Percentiles rank a stretch among this genome's conserved stretches.
phyloP scores from a whole-genome alignment of 495 filamentous ascomycete species.

The Alectoria sarmentosa region DNA sequence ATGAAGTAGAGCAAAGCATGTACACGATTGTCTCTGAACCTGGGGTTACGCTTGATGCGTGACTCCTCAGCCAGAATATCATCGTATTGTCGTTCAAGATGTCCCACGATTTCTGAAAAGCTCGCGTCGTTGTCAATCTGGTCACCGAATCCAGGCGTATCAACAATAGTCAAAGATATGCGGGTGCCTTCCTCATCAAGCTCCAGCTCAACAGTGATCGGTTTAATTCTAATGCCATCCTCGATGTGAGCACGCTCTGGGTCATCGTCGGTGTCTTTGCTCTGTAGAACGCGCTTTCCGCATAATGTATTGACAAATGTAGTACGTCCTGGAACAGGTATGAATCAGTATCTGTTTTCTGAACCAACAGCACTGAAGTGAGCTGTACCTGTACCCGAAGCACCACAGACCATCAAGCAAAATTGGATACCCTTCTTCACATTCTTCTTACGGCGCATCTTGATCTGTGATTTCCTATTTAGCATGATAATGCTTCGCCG shows the following conservation, averaged over 20 bases:
- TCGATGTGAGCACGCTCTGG: conserved; percentile 81
- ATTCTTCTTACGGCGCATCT: conserved; percentile 99
- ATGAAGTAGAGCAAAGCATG: conserved; percentile 99
- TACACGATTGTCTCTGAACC: conserved; percentile 97
- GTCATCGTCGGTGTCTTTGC: conserved; percentile 75
- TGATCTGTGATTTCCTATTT: conserved; percentile 50
- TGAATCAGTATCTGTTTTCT: neutral
- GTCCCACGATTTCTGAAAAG: conserved; percentile 95
- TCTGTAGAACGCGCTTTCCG: conserved; percentile 79
- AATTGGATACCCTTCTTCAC: conserved; percentile 99
- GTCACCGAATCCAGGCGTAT: conserved; percentile 97
- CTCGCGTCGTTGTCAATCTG: conserved; percentile 99
- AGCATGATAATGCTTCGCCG: neutral
- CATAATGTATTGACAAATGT: conserved; percentile 99
- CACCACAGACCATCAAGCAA: conserved; percentile 99
- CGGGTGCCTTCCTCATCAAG: conserved; percentile 97
- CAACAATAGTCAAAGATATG: conserved; percentile 95
- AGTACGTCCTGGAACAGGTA: conserved; percentile 63
- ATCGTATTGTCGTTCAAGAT: conserved; percentile 97
- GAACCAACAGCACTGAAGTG: conserved; percentile 5
- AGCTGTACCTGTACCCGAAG: conserved; percentile 87
- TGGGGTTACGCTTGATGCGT: conserved; percentile 99
- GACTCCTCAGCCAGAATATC: conserved; percentile 98
- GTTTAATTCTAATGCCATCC: conserved; percentile 97
- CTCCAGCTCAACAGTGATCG: conserved; percentile 94